Evolutionary conservation across 345 rosid genomes (phyloP), one percentile per base, ranked within the genome.

Genomic region (Pugionium dolabratum): DNA sequence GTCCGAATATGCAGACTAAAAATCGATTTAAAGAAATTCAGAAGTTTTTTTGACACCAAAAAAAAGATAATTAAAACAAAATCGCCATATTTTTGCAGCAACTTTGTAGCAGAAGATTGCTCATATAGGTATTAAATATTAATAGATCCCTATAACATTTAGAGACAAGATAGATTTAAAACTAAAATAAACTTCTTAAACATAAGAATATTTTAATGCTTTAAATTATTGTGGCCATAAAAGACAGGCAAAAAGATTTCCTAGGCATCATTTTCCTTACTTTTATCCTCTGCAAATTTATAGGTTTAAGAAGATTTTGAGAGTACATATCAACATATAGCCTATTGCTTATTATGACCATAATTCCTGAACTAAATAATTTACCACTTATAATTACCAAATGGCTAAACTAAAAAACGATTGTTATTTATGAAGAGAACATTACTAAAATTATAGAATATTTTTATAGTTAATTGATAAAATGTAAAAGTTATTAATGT

Each of bases 201-300:
- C 18, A 18, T 18, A 18, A 18, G 18, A 18, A 18, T 18, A 18
- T 18, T 18, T 18, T 18, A 18, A 18, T 18, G 18, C 18, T 18
- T 18, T 18, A 18, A 18, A 63, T 67, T 27, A 64, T 48, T 30
- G 62, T 70, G 37, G 56, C 48, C 64, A 59, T 26, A 55, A 64
- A 77, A 56, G 67, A 36, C 51, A 45, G 67, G 44, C 69, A 73
- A 75, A 59, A 58, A 53, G 51, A 59, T 41, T 55, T 36, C 51
- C 71, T 66, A 67, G 39, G 36, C 77, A 80, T 68, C 67, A 77
- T 72, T 69, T 56, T 51, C 67, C 57, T 48, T 62, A 41, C 33
- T 48, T 48, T 62, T 44, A 4, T 50, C 32, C 43, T 54, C 53
- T 53, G 31, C 33, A 33, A 33, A 44, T 67, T 56, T 46, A 55